Conservation (phyloP, 192 early-diverging fungal species). For the Coemansia sp. region DNA sequence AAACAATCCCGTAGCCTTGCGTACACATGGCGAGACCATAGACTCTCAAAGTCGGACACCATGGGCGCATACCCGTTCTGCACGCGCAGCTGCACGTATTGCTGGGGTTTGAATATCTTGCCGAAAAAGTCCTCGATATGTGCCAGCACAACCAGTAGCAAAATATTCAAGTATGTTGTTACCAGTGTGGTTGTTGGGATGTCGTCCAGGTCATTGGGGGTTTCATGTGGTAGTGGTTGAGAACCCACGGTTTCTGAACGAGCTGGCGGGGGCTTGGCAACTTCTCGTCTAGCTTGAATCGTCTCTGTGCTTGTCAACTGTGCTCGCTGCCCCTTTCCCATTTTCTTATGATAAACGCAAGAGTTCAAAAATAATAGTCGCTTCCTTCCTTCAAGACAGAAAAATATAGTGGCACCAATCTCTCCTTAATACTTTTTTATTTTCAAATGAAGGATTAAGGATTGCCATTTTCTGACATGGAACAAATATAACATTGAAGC, state of each 20-base stretch:
- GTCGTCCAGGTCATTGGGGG: constrained; percentile 21
- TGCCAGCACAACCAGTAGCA: constrained; percentile 89
- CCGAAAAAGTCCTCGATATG: constrained; percentile 92
- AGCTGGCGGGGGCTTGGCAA: constrained; percentile 8
- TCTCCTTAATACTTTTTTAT: no score
- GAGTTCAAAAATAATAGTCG: no score
- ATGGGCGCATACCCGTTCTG: constrained; percentile 86
- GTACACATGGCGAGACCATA: constrained; percentile 90
- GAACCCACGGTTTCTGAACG: background rate
- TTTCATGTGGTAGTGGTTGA: background rate
- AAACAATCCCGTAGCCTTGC: constrained; percentile 86
- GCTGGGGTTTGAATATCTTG: constrained; percentile 68
- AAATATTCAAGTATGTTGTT: constrained; percentile 92
- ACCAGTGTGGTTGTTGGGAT: constrained; percentile 82
- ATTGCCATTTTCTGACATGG: no score
- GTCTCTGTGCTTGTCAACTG: constrained; percentile 35
- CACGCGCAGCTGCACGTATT: constrained; percentile 69
- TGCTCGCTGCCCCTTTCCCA: constrained; percentile 50
- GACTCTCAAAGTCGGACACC: constrained; percentile 93
- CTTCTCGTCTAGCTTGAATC: constrained; percentile 29
- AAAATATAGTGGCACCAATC: no score
- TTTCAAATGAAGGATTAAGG: no score
- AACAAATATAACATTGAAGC: no score
- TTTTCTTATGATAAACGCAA: constrained; percentile 7
- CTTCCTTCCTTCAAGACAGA: no score